Evolutionary conservation across 441 rosid genomes (phyloP), one percentile per base, ranked within the genome.

Genomic region (Erodium texanum): DNA sequence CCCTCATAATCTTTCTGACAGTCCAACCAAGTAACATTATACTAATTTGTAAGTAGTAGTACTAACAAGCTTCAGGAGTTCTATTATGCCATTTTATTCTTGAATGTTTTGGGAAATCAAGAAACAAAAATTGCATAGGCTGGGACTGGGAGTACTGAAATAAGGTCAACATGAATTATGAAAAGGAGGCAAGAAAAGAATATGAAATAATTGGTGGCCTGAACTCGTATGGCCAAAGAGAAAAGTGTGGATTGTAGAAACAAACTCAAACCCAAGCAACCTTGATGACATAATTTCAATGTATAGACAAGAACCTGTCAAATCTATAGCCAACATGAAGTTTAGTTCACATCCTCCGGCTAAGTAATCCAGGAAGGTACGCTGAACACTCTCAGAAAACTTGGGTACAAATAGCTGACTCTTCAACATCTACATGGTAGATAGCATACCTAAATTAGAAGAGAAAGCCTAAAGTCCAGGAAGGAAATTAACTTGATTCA

Each of bases 261-360:
- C 20, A 61, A 74, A 18, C 41, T 64, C 48, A 19, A 16, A 32
- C 2, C n/a, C 59, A 45, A 34, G 23, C 8, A 19, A 36, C 64
- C 18, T 62, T 29, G 62, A 34, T 63, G 62, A 59, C 64, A 59
- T 59, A 59, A 59, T 10, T 1, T 59, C 2, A 32, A 32, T 7
- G 70, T 48, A 34, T 38, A 64, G 75, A 69, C 23, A 69, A 32
- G 70, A 77, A 93, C 98, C 98, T 3, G 98, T 93, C 81, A 89
- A 93, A 84, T 93, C 98, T 73, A 93, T 74, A 64, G 98, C 98
- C 72, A 87, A 88, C 97, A 93, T 93, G 86, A 90, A 90, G 82
- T 88, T 90, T 72, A 93, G 78, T 74, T 93, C 95, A 61, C 83
- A 93, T 70, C 98, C 98, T 32, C 76, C 87, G 27, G 83, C 84